Evolutionary conservation across 139 green algal species (phyloP).

Genomic region (Picochlorum sp.): DNA sequence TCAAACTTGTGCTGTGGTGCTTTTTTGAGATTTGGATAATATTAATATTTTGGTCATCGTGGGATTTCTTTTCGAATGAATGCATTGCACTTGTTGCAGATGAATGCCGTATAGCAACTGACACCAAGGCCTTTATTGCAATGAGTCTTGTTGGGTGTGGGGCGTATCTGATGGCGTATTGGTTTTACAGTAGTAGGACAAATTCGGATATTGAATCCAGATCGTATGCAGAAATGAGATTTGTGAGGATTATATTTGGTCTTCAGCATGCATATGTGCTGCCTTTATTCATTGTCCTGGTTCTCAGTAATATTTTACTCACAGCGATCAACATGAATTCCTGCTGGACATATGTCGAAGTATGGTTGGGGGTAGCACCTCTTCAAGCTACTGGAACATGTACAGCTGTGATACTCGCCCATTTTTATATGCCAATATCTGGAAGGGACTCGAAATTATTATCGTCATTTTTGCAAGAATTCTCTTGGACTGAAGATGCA

Average conservation of each 20-base stretch:
- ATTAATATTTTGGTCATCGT: not conserved
- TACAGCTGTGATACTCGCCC: not conserved
- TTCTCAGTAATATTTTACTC: constrained; percentile 8
- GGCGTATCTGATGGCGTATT: constrained; percentile 8
- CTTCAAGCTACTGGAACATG: constrained; percentile 3
- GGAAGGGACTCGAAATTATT: constrained; percentile 2
- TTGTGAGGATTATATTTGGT: constrained; percentile 11
- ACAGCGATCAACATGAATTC: constrained; percentile 6
- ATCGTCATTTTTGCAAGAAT: constrained; percentile 32
- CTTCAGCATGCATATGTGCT: not conserved
- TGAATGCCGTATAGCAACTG: not conserved
- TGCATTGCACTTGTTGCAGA: not conserved
- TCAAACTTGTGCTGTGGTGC: constrained; percentile 4
- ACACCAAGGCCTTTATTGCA: not conserved
- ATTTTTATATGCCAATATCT: constrained; percentile 14
- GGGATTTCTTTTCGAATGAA: not conserved
- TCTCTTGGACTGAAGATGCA: constrained; percentile 33
- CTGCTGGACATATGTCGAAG: constrained; percentile 18
- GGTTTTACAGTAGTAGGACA: not conserved
- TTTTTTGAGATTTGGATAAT: not conserved
- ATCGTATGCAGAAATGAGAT: constrained; percentile 10
- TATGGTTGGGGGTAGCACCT: constrained; percentile 9
- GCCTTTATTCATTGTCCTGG: constrained; percentile 4
- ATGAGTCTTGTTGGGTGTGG: not conserved
- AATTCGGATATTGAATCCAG: constrained; percentile 6